Percentiles rank a stretch among this genome's conserved stretches.
Evolutionary conservation across 345 rosid genomes (phyloP).

Genomic region (Viola odorata): DNA sequence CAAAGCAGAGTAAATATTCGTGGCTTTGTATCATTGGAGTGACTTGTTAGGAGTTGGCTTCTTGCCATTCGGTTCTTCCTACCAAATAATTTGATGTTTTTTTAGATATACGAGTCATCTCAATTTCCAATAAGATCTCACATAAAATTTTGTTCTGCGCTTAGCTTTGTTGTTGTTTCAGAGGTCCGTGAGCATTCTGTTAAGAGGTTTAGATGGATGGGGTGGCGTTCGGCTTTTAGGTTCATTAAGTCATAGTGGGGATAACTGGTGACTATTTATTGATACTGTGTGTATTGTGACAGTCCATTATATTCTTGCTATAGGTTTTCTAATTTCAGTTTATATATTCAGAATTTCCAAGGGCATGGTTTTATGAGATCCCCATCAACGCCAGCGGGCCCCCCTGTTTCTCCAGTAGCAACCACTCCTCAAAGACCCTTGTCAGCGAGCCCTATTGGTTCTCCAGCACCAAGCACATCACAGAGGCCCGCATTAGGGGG

Average conservation of each 20-base stretch:
- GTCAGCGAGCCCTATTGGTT: conserved; percentile 40
- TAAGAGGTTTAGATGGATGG: background rate
- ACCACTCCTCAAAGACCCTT: conserved; percentile 55
- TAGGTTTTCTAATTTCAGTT: background rate
- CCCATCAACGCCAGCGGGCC: conserved; percentile 40
- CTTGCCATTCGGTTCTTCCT: too few relatives aligned
- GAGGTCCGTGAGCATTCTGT: too few relatives aligned
- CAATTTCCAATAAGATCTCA: too few relatives aligned
- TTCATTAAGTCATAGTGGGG: background rate
- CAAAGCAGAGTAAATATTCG: too few relatives aligned
- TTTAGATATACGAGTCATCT: too few relatives aligned
- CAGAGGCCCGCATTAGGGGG: conserved; percentile 47
- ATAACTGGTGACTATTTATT: background rate
- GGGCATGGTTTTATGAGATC: conserved; percentile 66
- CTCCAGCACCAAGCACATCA: conserved; percentile 46
- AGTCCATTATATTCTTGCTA: background rate
- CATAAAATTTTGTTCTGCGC: too few relatives aligned
- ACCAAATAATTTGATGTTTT: too few relatives aligned
- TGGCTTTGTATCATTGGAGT: too few relatives aligned
- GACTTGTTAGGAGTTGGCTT: too few relatives aligned
- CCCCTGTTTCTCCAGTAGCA: conserved; percentile 51
- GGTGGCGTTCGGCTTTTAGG: background rate
- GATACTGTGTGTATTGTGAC: background rate
- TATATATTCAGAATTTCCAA: conserved; percentile 53
- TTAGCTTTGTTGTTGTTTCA: too few relatives aligned